Evolutionary conservation across 495 filamentous ascomycete genomes (phyloP), one percentile per base, ranked within the genome.

Genomic region (Durotheca rogersii): DNA sequence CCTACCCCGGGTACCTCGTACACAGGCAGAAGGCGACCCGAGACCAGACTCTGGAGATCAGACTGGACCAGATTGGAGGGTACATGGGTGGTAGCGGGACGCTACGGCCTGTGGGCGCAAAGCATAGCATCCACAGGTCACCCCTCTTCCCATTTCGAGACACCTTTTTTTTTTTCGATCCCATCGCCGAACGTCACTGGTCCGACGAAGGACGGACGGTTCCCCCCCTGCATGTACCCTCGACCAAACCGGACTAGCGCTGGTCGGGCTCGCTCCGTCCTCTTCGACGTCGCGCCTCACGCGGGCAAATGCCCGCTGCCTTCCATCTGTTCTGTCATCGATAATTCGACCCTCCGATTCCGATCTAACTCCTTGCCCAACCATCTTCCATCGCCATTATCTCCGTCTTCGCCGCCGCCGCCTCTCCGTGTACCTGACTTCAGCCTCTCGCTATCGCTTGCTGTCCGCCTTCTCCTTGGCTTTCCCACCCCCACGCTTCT

Each of bases 241-340:
- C 15, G 3, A 45, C 51, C 29, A 19, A 47, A 29, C 27, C 9
- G 35, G 55, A 10, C 25, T 58, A 58, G 55, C 40, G 39, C 11
- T 36, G n/a, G 49, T 58, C 55, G 49, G 51, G 56, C 56, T 42
- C 41, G 29, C 45, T 60, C 17, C 46, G 31, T 55, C 46, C 56
- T 55, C 53, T 60, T 60, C 56, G 56, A 55, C 51, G 56, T 60
- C 56, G 56, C 56, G 56, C 56, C 56, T 60, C 56, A 60, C 51
- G 50, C 56, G 56, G 51, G 46, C 43, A 55, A 48, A 43, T 42
- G 21, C 42, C 30, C 37, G 17, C 43, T 44, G 39, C 17, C 23
- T 27, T 27, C 23, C 23, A 27, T 53, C 50, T 41, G 44, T 40
- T 15, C 29, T 41, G 27, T 53, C 45, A 53, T 54, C 56, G 23